These are phyloP conservation scores for Sugiyamaella floridensis DNA, from an alignment of 805 yeast species.

Conservation along the genomic window DNA sequence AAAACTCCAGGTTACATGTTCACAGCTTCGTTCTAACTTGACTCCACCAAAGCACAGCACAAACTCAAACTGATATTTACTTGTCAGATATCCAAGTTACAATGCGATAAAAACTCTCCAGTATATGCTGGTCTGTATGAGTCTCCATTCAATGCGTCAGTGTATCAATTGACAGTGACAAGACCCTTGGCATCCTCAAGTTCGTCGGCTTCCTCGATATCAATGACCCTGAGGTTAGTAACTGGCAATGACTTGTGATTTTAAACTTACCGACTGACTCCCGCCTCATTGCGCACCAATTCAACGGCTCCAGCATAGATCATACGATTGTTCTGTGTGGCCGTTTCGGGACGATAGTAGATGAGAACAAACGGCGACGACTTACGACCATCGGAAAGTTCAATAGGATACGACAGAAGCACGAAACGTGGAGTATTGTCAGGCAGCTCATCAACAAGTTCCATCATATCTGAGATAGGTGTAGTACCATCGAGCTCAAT, in stretches of 20 bases:
- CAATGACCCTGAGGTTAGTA: conserved; percentile 40
- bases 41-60: no score
- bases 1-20: no score
- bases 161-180: neutral
- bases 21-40: no score
- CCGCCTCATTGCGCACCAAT: conserved; percentile 67
- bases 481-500: conserved; percentile 14
- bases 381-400: conserved; percentile 62
- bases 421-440: conserved; percentile 75
- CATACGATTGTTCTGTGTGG: conserved; percentile 80
- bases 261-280: conserved; percentile 48
- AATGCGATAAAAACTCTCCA: no score
- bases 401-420: conserved; percentile 68
- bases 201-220: conserved; percentile 63
- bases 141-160: neutral
- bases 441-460: conserved; percentile 68
- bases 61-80: no score
- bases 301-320: conserved; percentile 88
- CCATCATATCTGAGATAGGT: conserved; percentile 42
- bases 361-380: conserved; percentile 68
- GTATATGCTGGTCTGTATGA: no score
- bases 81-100: no score
- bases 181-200: conserved; percentile 48
- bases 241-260: neutral
- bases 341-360: conserved; percentile 85